Evolutionary conservation across 2,329 filamentous ascomycete species (phyloP).

Genomic region (Colletotrichum karsti): DNA sequence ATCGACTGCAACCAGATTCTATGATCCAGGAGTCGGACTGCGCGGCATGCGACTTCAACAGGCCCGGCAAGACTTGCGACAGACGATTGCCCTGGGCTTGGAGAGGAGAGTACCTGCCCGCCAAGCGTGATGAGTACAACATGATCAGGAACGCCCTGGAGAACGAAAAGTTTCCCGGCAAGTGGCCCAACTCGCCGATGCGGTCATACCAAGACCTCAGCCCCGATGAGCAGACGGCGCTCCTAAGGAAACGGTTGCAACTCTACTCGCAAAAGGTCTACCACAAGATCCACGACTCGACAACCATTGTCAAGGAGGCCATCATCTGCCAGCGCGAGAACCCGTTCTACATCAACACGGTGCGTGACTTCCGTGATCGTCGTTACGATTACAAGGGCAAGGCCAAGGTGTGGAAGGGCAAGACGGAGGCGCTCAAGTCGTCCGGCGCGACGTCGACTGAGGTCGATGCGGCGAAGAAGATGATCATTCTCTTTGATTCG

Average conservation of each 20-base stretch:
- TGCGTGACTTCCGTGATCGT: slow-evolving; percentile 94
- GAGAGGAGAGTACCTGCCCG: slow-evolving; percentile 96
- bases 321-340: slow-evolving; percentile 99
- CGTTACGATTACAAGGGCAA: slow-evolving; percentile 98
- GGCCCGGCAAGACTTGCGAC: slow-evolving; percentile 97
- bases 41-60: slow-evolving; percentile 97
- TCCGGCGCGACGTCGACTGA: slow-evolving; percentile 80
- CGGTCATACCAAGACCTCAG: slow-evolving; percentile 84
- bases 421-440: slow-evolving; percentile 86
- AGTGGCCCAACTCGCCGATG: slow-evolving; percentile 72
- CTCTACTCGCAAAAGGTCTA: slow-evolving; percentile 99
- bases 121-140: slow-evolving; percentile 98
- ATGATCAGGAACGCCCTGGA: slow-evolving; percentile 95
- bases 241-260: slow-evolving; percentile 88
- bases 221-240: slow-evolving; percentile 80
- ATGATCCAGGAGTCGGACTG: slow-evolving; percentile 98
- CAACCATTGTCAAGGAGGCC: slow-evolving; percentile 90
- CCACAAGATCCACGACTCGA: slow-evolving; percentile 97
- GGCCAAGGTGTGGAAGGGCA: slow-evolving; percentile 98
- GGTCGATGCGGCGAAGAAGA: slow-evolving; percentile 96
- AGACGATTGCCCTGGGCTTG: slow-evolving; percentile 95
- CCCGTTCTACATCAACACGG: slow-evolving; percentile 97
- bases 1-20: slow-evolving; percentile 96
- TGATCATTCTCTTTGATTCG: slow-evolving; percentile 96
- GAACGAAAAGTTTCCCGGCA: slow-evolving; percentile 91